Conservation (phyloP, 805 yeast species). For the Candida loeiensis region DNA sequence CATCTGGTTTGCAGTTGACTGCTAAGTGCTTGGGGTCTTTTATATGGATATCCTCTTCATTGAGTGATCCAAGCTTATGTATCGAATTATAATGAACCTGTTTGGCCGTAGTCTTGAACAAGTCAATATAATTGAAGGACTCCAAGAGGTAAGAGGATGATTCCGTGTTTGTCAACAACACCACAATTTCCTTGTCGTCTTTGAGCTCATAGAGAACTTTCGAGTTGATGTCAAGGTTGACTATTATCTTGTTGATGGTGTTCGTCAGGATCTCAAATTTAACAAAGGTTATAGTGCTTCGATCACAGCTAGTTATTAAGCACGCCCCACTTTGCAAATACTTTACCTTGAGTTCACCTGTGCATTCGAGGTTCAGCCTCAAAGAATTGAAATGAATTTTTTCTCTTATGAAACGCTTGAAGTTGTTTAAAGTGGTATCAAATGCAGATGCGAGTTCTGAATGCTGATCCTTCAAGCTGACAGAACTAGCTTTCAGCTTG, state of each 20-base stretch:
- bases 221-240: not conserved
- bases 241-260: not conserved
- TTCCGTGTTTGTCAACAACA: slow-evolving; percentile 1
- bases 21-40: slow-evolving; percentile 30
- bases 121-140: slow-evolving; percentile 1
- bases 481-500: not conserved
- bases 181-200: slow-evolving; percentile 7
- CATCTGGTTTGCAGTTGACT: slow-evolving; percentile 13
- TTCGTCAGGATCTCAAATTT: not conserved
- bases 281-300: not conserved
- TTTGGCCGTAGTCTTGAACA: slow-evolving; percentile 1
- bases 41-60: slow-evolving; percentile 8
- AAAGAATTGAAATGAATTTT: not conserved
- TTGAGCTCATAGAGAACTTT: slow-evolving; percentile 12
- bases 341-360: slow-evolving; percentile 7
- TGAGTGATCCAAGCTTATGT: slow-evolving; percentile 4
- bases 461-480: not conserved
- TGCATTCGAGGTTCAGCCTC: slow-evolving; percentile 3
- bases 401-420: not conserved
- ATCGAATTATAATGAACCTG: slow-evolving; percentile 2
- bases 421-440: not conserved
- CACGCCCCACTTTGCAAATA: slow-evolving; percentile 4
- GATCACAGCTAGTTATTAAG: slow-evolving; percentile 5
- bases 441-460: not conserved
- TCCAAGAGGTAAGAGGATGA: slow-evolving; percentile 4